Conservation (phyloP, 345 rosid species). For the Psidium guajava region DNA sequence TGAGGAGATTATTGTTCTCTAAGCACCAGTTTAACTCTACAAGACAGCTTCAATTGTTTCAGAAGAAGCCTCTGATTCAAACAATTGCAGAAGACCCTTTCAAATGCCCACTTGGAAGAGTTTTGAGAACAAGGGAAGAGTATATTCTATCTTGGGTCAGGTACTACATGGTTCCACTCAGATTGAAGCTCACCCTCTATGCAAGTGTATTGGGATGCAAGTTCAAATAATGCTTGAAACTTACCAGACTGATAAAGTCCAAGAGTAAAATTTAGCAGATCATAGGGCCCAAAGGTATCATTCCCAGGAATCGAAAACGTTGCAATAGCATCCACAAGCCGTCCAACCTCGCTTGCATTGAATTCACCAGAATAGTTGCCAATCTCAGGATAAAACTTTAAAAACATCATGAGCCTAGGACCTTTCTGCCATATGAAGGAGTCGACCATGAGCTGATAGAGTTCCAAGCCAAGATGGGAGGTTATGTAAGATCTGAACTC, state of each 20-base stretch:
- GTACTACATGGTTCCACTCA: no score
- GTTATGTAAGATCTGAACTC: slow-evolving; percentile 11
- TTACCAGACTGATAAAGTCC: slow-evolving; percentile 33
- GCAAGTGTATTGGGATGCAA: no score
- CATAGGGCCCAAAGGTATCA: slow-evolving; percentile 46
- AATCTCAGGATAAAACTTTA: slow-evolving; percentile 33
- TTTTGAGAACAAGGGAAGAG: neutral
- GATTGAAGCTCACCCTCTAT: no score
- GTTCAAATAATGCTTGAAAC: neutral
- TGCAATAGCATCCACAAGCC: slow-evolving; percentile 20
- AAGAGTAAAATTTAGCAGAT: slow-evolving; percentile 23
- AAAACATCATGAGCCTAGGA: slow-evolving; percentile 27
- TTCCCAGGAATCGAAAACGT: slow-evolving; percentile 6
- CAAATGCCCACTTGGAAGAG: neutral
- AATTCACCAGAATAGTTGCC: slow-evolving; percentile 2
- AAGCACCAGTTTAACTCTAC: neutral
- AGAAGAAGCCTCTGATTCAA: neutral
- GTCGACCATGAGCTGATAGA: slow-evolving; percentile 25
- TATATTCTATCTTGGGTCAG: no score
- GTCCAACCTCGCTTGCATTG: slow-evolving; percentile 18
- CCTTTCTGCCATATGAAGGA: slow-evolving; percentile 31
- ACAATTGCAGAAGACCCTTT: neutral
- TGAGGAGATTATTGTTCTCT: neutral
- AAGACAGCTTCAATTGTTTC: neutral
- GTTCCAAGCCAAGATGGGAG: slow-evolving; percentile 12